Conservation (phyloP, 257 asterid species). For the Petunia secreta region DNA sequence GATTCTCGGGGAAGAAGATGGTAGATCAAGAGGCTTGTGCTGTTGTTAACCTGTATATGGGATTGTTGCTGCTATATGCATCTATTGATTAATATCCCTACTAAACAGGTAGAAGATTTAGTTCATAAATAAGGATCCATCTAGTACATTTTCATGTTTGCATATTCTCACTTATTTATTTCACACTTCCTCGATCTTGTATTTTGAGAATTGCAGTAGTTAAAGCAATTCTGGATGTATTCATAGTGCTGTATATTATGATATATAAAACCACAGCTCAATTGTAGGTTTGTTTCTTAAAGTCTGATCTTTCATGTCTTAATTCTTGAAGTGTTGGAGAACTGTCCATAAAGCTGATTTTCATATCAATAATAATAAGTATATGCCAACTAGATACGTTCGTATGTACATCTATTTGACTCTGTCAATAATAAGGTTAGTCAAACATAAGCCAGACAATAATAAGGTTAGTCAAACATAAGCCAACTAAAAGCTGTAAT, state of each 20-base stretch:
- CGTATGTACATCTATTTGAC: no score
- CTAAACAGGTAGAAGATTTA: slow-evolving; percentile 17
- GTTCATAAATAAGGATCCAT: slow-evolving; percentile 13
- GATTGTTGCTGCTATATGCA: slow-evolving; percentile 6
- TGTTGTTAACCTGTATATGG: slow-evolving; percentile 12
- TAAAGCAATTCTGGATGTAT: slow-evolving; percentile 21
- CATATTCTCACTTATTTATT: neutral
- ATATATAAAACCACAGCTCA: slow-evolving; percentile 4
- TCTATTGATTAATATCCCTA: neutral
- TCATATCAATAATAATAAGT: no score
- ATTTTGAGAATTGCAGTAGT: neutral
- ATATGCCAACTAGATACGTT: no score
- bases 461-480: no score
- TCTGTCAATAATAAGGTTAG: no score
- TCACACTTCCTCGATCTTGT: slow-evolving; percentile 12
- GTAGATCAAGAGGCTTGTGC: slow-evolving; percentile 9
- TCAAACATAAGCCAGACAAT: no score
- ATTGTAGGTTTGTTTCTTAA: neutral
- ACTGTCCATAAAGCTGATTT: neutral
- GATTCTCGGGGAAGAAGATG: neutral
- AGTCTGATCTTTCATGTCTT: neutral
- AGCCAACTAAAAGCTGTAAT: no score
- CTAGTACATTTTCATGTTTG: neutral
- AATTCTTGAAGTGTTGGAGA: neutral
- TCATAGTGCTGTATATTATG: slow-evolving; percentile 10